Percentiles rank a stretch among this genome's conserved stretches.
Conservation (phyloP, 345 rosid genomes). For the Dovyalis caffra region DNA sequence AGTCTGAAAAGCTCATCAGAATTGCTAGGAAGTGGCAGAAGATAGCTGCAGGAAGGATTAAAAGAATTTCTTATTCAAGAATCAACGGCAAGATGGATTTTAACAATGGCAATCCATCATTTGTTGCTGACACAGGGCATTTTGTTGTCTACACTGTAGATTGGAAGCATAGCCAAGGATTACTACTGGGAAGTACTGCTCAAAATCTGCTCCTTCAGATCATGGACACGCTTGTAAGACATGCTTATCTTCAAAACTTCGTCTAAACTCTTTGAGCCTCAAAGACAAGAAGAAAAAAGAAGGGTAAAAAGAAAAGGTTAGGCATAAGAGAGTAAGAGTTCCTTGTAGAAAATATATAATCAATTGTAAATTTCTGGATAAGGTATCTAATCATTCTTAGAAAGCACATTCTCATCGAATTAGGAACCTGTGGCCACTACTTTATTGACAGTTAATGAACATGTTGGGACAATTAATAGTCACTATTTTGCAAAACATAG, state of each 20-base stretch:
- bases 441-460: not conserved
- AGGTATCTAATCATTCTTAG: not conserved
- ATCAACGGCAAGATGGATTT: not conserved
- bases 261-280: not conserved
- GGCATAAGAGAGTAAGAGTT: not conserved
- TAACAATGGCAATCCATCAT: not conserved
- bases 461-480: not conserved
- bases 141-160: slow-evolving; percentile 34
- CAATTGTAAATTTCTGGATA: not conserved
- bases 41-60: not conserved
- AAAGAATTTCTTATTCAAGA: not conserved
- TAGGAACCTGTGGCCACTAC: not conserved
- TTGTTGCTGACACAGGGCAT: slow-evolving; percentile 22
- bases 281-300: not conserved
- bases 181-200: not conserved
- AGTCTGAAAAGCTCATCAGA: not conserved
- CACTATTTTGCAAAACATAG: not conserved
- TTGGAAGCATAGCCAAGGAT: slow-evolving; percentile 9
- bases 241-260: not conserved
- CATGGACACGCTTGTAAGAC: not conserved
- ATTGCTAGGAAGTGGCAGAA: not conserved
- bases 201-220: slow-evolving; percentile 2
- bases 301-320: not conserved
- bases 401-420: not conserved
- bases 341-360: not conserved